Base-by-base conservation (phyloP, 2,329 filamentous ascomycete species). In the Colletotrichum tanaceti region DNA sequence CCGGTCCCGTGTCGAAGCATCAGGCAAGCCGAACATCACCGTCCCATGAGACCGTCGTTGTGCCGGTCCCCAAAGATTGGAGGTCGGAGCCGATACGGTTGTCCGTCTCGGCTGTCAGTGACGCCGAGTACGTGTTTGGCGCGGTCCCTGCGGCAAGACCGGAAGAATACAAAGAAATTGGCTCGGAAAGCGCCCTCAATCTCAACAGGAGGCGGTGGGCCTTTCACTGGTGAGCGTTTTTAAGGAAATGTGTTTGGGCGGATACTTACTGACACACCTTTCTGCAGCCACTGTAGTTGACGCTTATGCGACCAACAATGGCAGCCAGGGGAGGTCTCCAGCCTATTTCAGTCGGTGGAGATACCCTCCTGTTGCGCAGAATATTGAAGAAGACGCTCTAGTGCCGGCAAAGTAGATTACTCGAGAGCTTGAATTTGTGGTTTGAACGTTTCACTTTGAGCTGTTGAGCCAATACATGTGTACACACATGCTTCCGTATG, bases 221-320 rank as follows among this genome's bases (percentile, higher is more conserved):
- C 63, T 2, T 74, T 73, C 63, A 80, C 80, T 28, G 80, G 80
- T 67, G 20, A 67, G 52, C 9, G 3, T 2, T 20, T 9, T 10
- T 7, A 5, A 5, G 9, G 6, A 4, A 18, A 20, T 0, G 28
- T 5, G 5, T n/a, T n/a, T 28, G 4, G 1, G 28, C n/a, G 4
- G 1, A 1, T 20, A 13, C 2, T 18, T 3, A 39, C 60, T 63
- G 5, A 67, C 18, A 32, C 4, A 4, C 13, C 5, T 18, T 7
- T 14, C 13, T 78, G 63, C 72, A 79, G 85, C 85, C 0, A 80
- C 81, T 1, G 74, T 88, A 28, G 69, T 88, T 0, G 86, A 85
- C 1, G 78, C 82, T 1, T 88, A 87, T 73, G 82, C 81, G 43
- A 87, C 86, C 4, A 84, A 76, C 22, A 88, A 88, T 70, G 85